These are phyloP conservation scores for Pestalotiopsis sp. DNA, from an alignment of 2,329 filamentous ascomycete species.

Conservation along the genomic window DNA sequence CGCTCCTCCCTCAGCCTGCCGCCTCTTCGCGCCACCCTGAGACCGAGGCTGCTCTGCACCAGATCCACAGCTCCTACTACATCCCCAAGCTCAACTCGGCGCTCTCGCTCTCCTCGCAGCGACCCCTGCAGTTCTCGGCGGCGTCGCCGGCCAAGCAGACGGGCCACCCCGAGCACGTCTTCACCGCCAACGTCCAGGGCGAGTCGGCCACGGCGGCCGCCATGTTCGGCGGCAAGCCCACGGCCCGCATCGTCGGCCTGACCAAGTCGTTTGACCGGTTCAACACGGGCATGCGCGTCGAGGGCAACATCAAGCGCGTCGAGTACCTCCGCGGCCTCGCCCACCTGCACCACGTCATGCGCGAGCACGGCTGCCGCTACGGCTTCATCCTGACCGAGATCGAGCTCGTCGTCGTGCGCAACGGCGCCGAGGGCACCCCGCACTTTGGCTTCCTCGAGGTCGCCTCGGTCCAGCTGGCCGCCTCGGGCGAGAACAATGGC, in stretches of 20 bases:
- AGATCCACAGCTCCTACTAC: slow-evolving; percentile 77
- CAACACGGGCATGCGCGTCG: slow-evolving; percentile 91
- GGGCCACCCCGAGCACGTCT: slow-evolving; percentile 57
- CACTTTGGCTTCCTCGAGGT: slow-evolving; percentile 91
- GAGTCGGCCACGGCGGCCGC: slow-evolving; percentile 58
- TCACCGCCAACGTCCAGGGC: slow-evolving; percentile 65
- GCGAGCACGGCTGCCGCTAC: slow-evolving; percentile 89
- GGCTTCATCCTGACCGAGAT: slow-evolving; percentile 97
- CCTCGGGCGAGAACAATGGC: slow-evolving; percentile 35
- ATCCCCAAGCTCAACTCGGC: slow-evolving; percentile 86
- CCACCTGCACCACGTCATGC: slow-evolving; percentile 88
- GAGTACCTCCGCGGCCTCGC: slow-evolving; percentile 87
- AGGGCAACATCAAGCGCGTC: slow-evolving; percentile 82
- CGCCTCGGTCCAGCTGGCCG: slow-evolving; percentile 60
- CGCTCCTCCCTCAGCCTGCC: slow-evolving; percentile 62
- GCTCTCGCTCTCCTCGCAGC: slow-evolving; percentile 73
- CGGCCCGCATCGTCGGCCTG: slow-evolving; percentile 61
- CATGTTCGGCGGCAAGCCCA: slow-evolving; percentile 50
- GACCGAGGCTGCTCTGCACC: slow-evolving; percentile 75
- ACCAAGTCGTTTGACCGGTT: slow-evolving; percentile 91
- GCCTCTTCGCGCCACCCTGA: slow-evolving; percentile 70
- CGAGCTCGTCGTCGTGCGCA: slow-evolving; percentile 87
- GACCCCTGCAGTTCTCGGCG: slow-evolving; percentile 58
- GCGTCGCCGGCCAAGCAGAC: slow-evolving; percentile 40
- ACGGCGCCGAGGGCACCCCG: slow-evolving; percentile 71